Evolutionary conservation across 169 alveolate species (phyloP), one percentile per base, ranked within the genome.

Genomic region (Plasmodium gaboni): DNA sequence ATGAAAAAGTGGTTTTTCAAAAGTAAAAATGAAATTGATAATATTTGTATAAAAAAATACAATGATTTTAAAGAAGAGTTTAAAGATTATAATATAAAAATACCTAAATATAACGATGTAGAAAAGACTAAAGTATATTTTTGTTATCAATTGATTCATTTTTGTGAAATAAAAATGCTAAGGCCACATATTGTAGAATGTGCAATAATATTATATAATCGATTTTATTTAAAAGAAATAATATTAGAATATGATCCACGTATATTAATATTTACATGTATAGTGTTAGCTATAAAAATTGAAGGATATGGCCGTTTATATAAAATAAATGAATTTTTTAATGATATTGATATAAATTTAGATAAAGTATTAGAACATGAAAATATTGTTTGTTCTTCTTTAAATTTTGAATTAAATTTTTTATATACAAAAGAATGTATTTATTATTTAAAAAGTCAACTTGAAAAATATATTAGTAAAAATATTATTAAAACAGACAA

Each of bases 171-270:
- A 48, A 76, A 76, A 64, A 65, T 48, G 26, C 44, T 76, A 26
- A 64, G 67, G 22, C 60, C 89, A 3, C 89, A 76, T 64, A 65
- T 76, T 50, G 89, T 76, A 59, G 89, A 76, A 76, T 76, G 89
- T 15, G 89, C 89, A 48, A 76, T 50, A 64, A 55, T 92, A 48
- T 53, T 92, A 42, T 92, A 92, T 61, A 88, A 76, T 44, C 64
- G 95, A 50, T 92, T 92, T 65, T 92, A 80, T 72, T 86, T 89
- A 19, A 68, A 59, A 50, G 93, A 92, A 74, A 92, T 92, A 55
- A 92, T 92, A 42, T 88, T 92, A 88, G 92, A 67, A 15, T 92
- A 92, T 74, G 95, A 92, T 73, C 95, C 95, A 17, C 88, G 95
- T 73, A 92, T 92, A 26, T 88, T 92, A 72, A 92, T 92, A 55